Evolutionary conservation across 1,284 basidiomycete genomes (phyloP), one percentile per base, ranked within the genome.

Genomic region (Peniophora sp.): DNA sequence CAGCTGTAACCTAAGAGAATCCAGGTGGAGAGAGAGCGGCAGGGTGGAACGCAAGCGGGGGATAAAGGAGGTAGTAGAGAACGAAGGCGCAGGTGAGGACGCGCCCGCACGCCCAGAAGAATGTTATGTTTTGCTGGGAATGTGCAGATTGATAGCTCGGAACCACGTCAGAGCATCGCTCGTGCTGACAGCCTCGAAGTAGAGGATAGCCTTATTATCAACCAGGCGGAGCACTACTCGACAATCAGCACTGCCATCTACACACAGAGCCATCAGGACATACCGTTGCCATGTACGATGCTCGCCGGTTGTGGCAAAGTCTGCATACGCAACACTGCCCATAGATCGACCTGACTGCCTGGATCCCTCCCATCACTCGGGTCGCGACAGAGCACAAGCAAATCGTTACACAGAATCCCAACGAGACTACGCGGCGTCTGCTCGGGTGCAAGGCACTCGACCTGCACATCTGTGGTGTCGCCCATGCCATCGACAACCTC

Each of bases 301-400:
- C 87, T 92, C n/a, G 90, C 92, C 5, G 89, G 92, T 63, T 90
- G 90, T 27, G 85, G 84, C 52, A 90, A 67, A 0, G 88, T 94
- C 65, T 91, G 90, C 89, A 97, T 92, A 47, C 94, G 77, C 53
- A 97, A 70, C 41, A 97, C 94, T 39, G 91, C 92, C 86, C 92
- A 97, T 18, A 97, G 74, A 63, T 97, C 92, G 34, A 97, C 91
- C 18, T 64, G 68, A 12, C 80, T 83, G 47, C 75, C 71, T 39
- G 79, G 82, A 57, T 92, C 92, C 57, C 77, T 76, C 42, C 87
- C 85, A 48, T 85, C 81, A 22, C 84, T 81, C 24, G 85, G 83
- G 66, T 89, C 91, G 59, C 85, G 83, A 70, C 85, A 93, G 54
- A 97, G 73, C 18, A 97, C 92, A 59, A 97, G 73, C 54, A 98